phyloP scores from a whole-genome alignment of 2,329 filamentous ascomycete species.

The Paecilomyces dactylethromorphus region DNA sequence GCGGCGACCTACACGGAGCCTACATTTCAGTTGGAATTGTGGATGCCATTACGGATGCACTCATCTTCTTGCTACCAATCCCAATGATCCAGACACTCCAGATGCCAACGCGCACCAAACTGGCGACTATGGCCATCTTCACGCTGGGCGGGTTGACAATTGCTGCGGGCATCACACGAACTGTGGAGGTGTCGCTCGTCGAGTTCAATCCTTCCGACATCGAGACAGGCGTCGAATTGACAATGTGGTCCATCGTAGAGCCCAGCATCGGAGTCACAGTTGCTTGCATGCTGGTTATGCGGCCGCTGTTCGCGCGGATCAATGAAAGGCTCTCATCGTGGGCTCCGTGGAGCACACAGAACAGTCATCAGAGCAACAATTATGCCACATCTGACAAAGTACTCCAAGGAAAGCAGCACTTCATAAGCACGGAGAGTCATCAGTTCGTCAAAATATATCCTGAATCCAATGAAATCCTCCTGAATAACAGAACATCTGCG shows the following conservation, averaged over 20 bases:
- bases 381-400: background rate
- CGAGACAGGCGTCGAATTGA: background rate
- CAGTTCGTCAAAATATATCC: background rate
- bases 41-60: background rate
- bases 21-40: conserved; percentile 1
- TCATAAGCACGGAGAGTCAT: background rate
- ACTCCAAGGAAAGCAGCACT: background rate
- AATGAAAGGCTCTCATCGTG: conserved; percentile 1
- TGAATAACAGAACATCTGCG: background rate
- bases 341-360: conserved; percentile 1
- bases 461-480: background rate
- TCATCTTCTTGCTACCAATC: background rate
- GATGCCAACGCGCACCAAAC: background rate
- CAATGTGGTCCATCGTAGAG: conserved; percentile 1
- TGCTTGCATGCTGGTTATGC: conserved; percentile 2
- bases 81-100: background rate
- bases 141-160: background rate
- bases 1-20: background rate
- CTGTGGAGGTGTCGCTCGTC: background rate
- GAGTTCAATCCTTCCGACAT: background rate
- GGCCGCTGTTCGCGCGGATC: background rate
- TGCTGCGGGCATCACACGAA: background rate
- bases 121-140: conserved; percentile 1
- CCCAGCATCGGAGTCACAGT: conserved; percentile 1
- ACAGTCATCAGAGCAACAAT: background rate